phyloP scores from a whole-genome alignment of 768 basidiomycete genomes.

The Porphyrellus cyaneotinctus region DNA sequence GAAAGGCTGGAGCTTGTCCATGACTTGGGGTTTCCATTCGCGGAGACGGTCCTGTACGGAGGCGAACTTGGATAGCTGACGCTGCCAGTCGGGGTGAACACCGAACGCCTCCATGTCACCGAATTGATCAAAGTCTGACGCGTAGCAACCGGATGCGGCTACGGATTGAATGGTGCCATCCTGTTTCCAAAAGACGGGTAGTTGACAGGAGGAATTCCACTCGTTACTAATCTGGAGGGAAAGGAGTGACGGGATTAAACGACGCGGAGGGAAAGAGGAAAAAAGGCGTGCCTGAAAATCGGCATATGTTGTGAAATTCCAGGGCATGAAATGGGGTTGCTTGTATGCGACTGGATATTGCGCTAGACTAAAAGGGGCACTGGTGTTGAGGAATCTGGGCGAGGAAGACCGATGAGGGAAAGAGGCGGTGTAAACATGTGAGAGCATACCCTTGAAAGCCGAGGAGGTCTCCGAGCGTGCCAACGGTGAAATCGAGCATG shows the following conservation, averaged over 20 bases:
- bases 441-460: conserved; percentile 72
- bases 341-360: conserved; percentile 80
- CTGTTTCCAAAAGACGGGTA: conserved; percentile 80
- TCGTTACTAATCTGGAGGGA: conserved; percentile 53
- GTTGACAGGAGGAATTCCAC: conserved; percentile 67
- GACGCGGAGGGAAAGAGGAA: neutral
- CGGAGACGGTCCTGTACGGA: conserved; percentile 94
- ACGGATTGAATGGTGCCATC: conserved; percentile 54
- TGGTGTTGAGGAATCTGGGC: conserved; percentile 63
- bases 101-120: conserved; percentile 98
- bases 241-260: neutral
- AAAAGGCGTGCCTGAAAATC: conserved; percentile 63
- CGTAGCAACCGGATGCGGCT: conserved; percentile 65
- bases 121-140: conserved; percentile 90
- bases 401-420: conserved; percentile 12
- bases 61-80: conserved; percentile 91
- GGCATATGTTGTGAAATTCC: conserved; percentile 81
- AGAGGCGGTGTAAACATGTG: conserved; percentile 1
- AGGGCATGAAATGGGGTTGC: conserved; percentile 68
- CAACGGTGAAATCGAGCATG: conserved; percentile 92
- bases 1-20: conserved; percentile 72
- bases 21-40: conserved; percentile 82
- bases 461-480: conserved; percentile 85
- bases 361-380: conserved; percentile 71
- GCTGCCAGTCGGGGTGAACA: conserved; percentile 92